Base-by-base conservation (phyloP, 768 basidiomycete species). In the Mycena vulgaris region DNA sequence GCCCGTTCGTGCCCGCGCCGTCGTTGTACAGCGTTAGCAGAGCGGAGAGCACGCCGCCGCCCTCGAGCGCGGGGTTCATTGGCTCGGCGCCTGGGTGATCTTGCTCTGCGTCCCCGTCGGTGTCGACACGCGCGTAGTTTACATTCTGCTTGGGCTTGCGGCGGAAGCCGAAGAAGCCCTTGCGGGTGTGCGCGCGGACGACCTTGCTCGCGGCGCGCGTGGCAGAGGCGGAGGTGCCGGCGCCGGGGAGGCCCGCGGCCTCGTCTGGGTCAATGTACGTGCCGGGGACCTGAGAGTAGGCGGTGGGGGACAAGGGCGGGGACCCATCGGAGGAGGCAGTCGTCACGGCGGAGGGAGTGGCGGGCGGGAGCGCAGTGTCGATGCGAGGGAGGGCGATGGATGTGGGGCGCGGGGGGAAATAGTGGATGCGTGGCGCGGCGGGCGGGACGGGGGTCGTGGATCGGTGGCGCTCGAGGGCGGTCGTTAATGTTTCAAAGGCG, bases 211-310 rank as follows among this genome's bases (percentile, higher is more conserved):
- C 89, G 27, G 80, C 77, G 49, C 83, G 81, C 9, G 72, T 64
- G 0, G 77, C 65, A 39, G 62, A 74, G 6, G 68, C 65, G 2
- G 75, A 55, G 68, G 83, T 74, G 45, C 82, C 75, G 45, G 78
- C 75, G 16, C 84, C 74, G 42, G 85, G 84, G 30, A 95, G 78
- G 0, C 93, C 93, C 42, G 89, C 90, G 55, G 84, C 87, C 78
- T 95, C 93, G 55, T 85, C 78, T 0, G 88, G 86, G 62, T 88
- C 89, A 73, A 94, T 90, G 76, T 85, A 92, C 55, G 81, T 83
- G 42, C 87, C 89, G 0, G 88, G 88, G 5, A 89, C 80, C n/a
- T n/a, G n/a, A 19, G 81, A 73, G 40, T 79, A 81, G 3, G 79
- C 21, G 21, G 42, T 45, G 72, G 16, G 71, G 77, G 42, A 51